Base-by-base conservation (phyloP, 805 yeast genomes). In the Pichia kluyveri region DNA sequence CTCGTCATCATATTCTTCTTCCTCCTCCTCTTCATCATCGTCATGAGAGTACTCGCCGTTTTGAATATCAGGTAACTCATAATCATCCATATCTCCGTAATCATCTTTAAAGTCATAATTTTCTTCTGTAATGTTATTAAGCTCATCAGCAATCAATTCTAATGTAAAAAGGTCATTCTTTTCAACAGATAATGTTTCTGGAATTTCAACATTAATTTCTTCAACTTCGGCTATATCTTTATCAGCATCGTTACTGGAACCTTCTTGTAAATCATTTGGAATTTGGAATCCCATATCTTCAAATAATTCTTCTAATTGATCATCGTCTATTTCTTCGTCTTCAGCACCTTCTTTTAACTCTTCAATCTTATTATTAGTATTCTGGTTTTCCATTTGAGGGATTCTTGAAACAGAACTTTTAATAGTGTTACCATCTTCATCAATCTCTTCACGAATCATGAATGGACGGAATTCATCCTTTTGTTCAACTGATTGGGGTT, bases 361-460 rank as follows among this genome's bases (percentile, higher is more conserved):
- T 17, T 37, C 39, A 37, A 37, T 37, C 11, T 37, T 37, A 37
- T 26, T 14, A 9, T n/a, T 9, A 23, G 31, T 44, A 3, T 39
- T 39, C 14, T 56, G 51, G 4, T 47, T 43, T 30, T 30, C 27
- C 40, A 60, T 53, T 27, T 57, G 53, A 9, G 62, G 58, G 28
- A 66, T 56, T 26, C 70, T 67, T 1, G 72, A 71, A 37, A 48
- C 41, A 60, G 67, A 8, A 69, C 71, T n/a, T 39, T 57, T 61
- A 3, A 84, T 60, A 1, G 85, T 70, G 53, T 85, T 82, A 0
- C 85, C 96, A 27, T 83, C 80, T 2, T 85, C 95, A 62, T 89
- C 95, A 23, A 89, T 61, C 45, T 79, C 83, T 58, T 89, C 96
- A 47, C 79, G 70, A 23, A 88, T 87, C 50, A 86, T 91, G 75